Percentiles rank a stretch among this genome's conserved stretches.
These are phyloP conservation scores for Xylaria sp. DNA, from an alignment of 2,329 filamentous ascomycete genomes.

Conservation along the genomic window DNA sequence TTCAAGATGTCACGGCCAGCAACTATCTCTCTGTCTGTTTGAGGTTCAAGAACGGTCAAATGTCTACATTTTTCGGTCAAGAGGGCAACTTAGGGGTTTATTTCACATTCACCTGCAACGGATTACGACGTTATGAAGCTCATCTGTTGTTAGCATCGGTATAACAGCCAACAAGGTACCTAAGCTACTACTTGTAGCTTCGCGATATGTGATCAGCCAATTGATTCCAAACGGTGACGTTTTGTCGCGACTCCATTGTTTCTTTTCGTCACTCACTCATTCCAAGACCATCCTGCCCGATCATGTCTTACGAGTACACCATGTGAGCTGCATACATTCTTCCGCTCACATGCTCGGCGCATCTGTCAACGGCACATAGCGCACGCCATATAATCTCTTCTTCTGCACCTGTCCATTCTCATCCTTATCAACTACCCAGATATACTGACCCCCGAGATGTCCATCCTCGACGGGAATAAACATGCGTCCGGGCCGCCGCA, in stretches of 20 bases:
- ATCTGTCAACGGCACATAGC: slow-evolving; percentile 74
- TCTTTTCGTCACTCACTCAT: neutral
- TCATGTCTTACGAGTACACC: neutral
- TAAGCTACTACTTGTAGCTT: too few species aligned
- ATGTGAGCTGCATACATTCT: neutral
- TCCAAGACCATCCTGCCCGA: neutral
- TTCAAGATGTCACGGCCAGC: too few species aligned
- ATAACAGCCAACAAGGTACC: too few species aligned
- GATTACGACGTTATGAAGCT: too few species aligned
- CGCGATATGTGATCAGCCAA: neutral
- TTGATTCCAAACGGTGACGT: neutral
- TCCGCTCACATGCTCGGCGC: slow-evolving; percentile 41
- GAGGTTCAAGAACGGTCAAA: too few species aligned
- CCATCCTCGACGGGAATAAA: slow-evolving; percentile 69
- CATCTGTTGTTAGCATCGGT: too few species aligned
- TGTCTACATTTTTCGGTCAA: too few species aligned
- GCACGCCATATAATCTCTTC: slow-evolving; percentile 62
- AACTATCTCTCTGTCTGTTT: too few species aligned
- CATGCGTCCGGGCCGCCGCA: slow-evolving; percentile 71
- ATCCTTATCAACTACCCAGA: slow-evolving; percentile 72
- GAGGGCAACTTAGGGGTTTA: too few species aligned
- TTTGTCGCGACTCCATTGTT: neutral
- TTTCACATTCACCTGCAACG: too few species aligned
- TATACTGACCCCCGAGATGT: slow-evolving; percentile 50
- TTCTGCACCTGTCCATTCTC: slow-evolving; percentile 54